phyloP scores from a whole-genome alignment of 805 yeast genomes.

The Sungouiozyma intestinalis region DNA sequence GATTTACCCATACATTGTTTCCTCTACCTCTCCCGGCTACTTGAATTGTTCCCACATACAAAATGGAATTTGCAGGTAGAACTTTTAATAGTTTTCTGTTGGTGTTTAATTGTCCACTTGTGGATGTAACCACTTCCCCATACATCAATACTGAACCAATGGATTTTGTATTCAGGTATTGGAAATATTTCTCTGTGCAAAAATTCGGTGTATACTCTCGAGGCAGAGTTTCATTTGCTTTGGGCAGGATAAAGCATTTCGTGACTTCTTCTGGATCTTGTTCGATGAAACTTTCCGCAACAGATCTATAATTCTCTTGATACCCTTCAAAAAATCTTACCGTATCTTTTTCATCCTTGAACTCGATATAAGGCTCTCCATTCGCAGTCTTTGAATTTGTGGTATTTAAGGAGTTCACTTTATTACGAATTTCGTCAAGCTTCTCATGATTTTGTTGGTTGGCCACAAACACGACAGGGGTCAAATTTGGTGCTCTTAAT shows the following conservation, averaged over 20 bases:
- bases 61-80: constrained; percentile 26
- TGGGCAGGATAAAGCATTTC: constrained; percentile 39
- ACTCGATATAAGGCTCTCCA: constrained; percentile 31
- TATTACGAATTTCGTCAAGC: constrained; percentile 10
- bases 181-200: constrained; percentile 47
- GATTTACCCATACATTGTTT: constrained; percentile 91
- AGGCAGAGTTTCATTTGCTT: constrained; percentile 32
- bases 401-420: constrained; percentile 4
- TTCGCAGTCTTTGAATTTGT: constrained; percentile 28
- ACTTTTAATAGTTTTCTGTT: constrained; percentile 51
- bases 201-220: constrained; percentile 59
- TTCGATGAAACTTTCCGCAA: constrained; percentile 6
- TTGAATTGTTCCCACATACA: constrained; percentile 64
- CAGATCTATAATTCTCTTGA: constrained; percentile 6
- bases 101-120: constrained; percentile 65
- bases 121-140: constrained; percentile 86
- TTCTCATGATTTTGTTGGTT: constrained; percentile 6
- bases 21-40: constrained; percentile 91
- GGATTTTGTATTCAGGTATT: constrained; percentile 20
- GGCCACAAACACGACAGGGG: constrained; percentile 48
- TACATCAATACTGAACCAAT: constrained; percentile 62
- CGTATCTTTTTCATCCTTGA: constrained; percentile 26
- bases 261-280: constrained; percentile 47
- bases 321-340: constrained; percentile 17
- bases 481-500: constrained; percentile 48